Conservation (phyloP, 2,329 filamentous ascomycete genomes). For the Botrytis fabae region DNA sequence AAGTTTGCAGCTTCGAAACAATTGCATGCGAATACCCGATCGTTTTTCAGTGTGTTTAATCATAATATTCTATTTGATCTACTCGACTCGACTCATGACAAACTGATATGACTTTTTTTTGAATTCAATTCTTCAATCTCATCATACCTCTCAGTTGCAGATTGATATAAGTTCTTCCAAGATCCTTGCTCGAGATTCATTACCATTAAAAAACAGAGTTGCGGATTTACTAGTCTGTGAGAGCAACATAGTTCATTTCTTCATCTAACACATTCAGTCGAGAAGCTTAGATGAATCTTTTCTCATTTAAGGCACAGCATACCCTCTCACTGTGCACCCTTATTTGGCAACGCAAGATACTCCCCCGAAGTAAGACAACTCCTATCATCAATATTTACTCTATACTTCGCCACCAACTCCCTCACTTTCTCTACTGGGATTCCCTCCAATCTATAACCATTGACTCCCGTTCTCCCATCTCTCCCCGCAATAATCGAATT, state of each 20-base stretch:
- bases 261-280: background rate
- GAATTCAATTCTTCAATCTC: too few relatives aligned
- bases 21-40: too few relatives aligned
- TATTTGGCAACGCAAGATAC: background rate
- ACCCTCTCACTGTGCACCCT: background rate
- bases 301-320: background rate
- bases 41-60: too few relatives aligned
- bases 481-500: constrained; percentile 61
- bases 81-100: too few relatives aligned
- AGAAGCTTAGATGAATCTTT: background rate
- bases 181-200: too few relatives aligned
- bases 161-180: too few relatives aligned
- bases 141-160: too few relatives aligned
- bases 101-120: background rate
- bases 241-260: too few relatives aligned
- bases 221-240: too few relatives aligned
- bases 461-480: constrained; percentile 56
- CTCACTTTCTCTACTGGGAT: constrained; percentile 46
- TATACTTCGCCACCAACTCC: constrained; percentile 30
- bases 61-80: too few relatives aligned
- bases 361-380: background rate
- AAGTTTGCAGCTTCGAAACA: too few relatives aligned
- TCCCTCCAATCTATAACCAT: constrained; percentile 51
- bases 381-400: constrained; percentile 26
- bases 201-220: too few relatives aligned